phyloP scores from a whole-genome alignment of 2,329 filamentous ascomycete species.

The Ceratocystiopsis sp. region DNA sequence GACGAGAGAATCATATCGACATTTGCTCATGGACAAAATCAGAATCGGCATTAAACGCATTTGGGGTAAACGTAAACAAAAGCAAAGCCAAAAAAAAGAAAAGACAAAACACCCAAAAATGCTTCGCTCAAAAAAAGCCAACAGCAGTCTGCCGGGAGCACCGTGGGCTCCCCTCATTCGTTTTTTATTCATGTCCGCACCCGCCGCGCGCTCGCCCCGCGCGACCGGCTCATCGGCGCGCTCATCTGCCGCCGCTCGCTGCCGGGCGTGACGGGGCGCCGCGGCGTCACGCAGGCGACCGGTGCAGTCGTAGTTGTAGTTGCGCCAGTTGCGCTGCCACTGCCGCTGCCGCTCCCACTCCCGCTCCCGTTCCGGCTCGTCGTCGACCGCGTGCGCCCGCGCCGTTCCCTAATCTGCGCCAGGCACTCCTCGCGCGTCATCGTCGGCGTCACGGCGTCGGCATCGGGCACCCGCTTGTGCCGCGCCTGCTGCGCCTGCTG shows the following conservation, averaged over 20 bases:
- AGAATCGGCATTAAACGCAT: no score
- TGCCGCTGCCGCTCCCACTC: no score
- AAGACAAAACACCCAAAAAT: no score
- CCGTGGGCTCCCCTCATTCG: no score
- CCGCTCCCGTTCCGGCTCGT: not conserved
- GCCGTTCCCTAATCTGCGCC: slow-evolving; percentile 54
- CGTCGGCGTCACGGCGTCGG: slow-evolving; percentile 38
- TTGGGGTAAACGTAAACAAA: no score
- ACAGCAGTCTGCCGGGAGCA: no score
- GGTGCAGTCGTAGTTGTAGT: not conserved
- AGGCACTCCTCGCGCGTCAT: slow-evolving; percentile 60
- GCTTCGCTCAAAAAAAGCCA: no score
- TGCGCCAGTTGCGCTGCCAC: not conserved
- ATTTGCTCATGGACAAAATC: no score
- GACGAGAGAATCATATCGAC: no score
- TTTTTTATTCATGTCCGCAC: slow-evolving; percentile 2
- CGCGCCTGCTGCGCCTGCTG: slow-evolving; percentile 6
- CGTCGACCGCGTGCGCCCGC: slow-evolving; percentile 43
- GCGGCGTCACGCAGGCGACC: not conserved
- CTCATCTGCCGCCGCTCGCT: slow-evolving; percentile 9
- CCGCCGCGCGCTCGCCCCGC: slow-evolving; percentile 5
- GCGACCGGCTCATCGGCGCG: slow-evolving; percentile 5
- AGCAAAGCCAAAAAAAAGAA: no score
- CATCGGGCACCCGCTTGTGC: not conserved
- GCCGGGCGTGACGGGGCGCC: slow-evolving; percentile 8